Conservation (phyloP, 352 stramenopile species). For the Globisporangium apiculatum region DNA sequence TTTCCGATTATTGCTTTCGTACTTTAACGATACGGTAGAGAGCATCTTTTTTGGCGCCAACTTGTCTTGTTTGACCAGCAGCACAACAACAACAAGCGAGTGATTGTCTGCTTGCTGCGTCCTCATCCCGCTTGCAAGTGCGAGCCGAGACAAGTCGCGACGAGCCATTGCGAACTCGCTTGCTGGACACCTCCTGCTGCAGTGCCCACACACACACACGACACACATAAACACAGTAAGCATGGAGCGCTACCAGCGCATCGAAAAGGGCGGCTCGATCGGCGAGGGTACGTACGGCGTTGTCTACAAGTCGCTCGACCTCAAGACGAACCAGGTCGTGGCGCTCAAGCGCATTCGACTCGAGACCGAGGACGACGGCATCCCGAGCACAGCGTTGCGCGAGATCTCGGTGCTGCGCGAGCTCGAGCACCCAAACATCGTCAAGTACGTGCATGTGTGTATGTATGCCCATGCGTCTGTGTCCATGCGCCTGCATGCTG, state of each 20-base stretch:
- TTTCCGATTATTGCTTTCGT: too few relatives aligned
- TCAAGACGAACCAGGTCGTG: slow-evolving; percentile 87
- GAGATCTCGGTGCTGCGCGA: slow-evolving; percentile 98
- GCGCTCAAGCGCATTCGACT: slow-evolving; percentile 96
- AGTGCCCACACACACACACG: background rate
- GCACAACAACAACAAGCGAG: too few relatives aligned
- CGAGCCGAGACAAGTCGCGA: too few relatives aligned
- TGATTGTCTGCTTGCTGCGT: too few relatives aligned
- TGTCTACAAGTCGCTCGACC: slow-evolving; percentile 94
- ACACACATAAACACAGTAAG: background rate
- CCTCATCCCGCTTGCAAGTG: too few relatives aligned
- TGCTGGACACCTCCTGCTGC: too few relatives aligned
- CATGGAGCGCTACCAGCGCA: slow-evolving; percentile 91
- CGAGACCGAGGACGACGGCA: slow-evolving; percentile 98
- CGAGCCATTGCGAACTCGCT: too few relatives aligned
- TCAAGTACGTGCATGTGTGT: slow-evolving; percentile 25
- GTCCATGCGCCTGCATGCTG: background rate
- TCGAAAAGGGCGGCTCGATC: slow-evolving; percentile 90
- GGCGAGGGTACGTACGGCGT: slow-evolving; percentile 96
- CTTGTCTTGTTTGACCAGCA: too few relatives aligned
- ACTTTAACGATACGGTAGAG: too few relatives aligned
- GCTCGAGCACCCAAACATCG: slow-evolving; percentile 98
- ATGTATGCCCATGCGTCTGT: background rate
- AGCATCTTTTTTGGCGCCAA: too few relatives aligned
- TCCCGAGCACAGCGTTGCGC: slow-evolving; percentile 96